Evolutionary conservation across 441 rosid genomes (phyloP), one percentile per base, ranked within the genome.

Genomic region (Macaranga tanarius): DNA sequence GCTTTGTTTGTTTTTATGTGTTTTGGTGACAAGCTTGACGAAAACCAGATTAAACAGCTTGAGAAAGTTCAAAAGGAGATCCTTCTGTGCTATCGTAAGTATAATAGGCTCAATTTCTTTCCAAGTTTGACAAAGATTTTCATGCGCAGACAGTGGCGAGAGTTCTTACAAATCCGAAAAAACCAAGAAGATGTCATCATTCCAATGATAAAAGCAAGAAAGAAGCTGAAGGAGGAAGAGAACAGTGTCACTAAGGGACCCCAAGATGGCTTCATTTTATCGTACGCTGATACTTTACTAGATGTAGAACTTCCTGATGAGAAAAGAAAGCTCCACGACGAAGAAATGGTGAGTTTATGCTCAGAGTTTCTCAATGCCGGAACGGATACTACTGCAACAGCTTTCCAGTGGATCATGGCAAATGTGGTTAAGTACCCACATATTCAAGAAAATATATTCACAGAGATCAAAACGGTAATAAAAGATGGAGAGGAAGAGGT

Each of bases 1-100:
- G 72, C 79, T 40, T 68, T 85, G 56, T 47, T 81, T 3, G 82
- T 74, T 10, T 34, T 81, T 3, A 81, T 85, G 83, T 83, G 89
- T 76, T 82, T 82, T n/a, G 84, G 86, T 0, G 86, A 84, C 63
- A 73, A 68, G 48, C 58, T 84, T 28, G 78, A 71, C 3, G 73
- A 80, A 40, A 40, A 65, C 0, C 59, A 80, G 50, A 76, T 86
- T 10, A 70, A 56, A 51, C 52, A 78, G 42, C 67, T 84, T 3
- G 75, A 81, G 60, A 7, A 57, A 3, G 76, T 60, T 50, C 70
- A 72, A 54, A 67, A 72, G 9, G n/a, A 63, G 4, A 5, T 23
- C 55, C 51, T 84, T 4, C 10, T 69, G 44, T 15, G 61, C 13
- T 16, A 50, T 10, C 19, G 9, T 2, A 59, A 65, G 12, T 82